phyloP scores from a whole-genome alignment of 2,329 filamentous ascomycete species.

The Arthrinium phaeospermum region DNA sequence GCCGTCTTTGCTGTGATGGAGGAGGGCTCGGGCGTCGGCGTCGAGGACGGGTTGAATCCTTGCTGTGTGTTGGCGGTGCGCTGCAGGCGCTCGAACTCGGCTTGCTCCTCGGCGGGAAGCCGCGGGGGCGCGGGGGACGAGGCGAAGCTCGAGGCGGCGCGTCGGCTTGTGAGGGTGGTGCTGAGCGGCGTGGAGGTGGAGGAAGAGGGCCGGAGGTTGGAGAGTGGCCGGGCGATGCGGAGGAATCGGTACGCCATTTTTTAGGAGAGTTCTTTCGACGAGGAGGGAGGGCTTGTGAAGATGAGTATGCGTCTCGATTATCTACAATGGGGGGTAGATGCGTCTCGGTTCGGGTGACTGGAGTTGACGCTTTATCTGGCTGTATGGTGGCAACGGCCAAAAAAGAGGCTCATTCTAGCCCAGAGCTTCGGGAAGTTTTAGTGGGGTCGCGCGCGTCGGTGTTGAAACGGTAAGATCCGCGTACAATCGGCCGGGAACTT shows the following conservation, averaged over 20 bases:
- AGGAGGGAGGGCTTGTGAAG: neutral
- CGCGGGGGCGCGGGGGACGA: constrained; percentile 69
- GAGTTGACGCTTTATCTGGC: neutral
- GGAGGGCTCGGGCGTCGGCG: constrained; percentile 6
- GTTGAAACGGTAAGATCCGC: constrained; percentile 3
- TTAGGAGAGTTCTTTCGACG: neutral
- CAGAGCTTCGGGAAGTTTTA: constrained; percentile 9
- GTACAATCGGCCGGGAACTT: neutral
- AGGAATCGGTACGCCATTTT: constrained; percentile 14
- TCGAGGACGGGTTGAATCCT: constrained; percentile 35
- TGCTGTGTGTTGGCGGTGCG: constrained; percentile 54
- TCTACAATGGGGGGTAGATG: neutral
- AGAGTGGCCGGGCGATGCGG: constrained; percentile 13
- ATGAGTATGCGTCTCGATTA: neutral
- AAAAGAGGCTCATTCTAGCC: constrained; percentile 14
- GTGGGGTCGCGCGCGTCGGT: neutral
- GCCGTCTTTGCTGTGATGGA: constrained; percentile 21
- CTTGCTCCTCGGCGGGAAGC: constrained; percentile 69
- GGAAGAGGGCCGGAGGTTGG: constrained; percentile 13
- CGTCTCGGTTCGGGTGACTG: neutral
- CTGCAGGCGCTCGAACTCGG: constrained; percentile 75
- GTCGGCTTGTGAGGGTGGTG: neutral
- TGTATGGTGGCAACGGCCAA: neutral
- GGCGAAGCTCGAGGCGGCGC: constrained; percentile 14
- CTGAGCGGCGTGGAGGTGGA: no score